Conservation (phyloP, 2,329 filamentous ascomycete species). For the Lasiodiplodia sp. region DNA sequence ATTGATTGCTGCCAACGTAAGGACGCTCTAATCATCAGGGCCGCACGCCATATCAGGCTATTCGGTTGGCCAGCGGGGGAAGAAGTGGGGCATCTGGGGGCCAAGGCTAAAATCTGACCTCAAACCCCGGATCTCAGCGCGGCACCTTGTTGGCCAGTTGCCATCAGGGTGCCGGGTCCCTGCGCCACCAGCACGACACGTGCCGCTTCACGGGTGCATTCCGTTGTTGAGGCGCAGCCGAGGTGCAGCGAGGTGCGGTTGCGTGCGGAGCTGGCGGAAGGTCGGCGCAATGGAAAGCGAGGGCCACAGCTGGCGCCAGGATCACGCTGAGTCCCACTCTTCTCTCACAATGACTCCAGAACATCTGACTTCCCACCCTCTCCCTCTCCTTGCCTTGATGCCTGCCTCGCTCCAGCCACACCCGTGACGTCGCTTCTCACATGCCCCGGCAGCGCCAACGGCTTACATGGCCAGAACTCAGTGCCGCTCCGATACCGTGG, state of each 20-base stretch:
- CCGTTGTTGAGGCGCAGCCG: slow-evolving; percentile 4
- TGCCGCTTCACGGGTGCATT: neutral
- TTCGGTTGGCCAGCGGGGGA: neutral
- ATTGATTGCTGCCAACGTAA: too few species aligned
- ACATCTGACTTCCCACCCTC: neutral
- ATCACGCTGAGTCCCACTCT: slow-evolving; percentile 11
- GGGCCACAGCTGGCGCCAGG: slow-evolving; percentile 1
- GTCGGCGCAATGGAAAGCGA: slow-evolving; percentile 1
- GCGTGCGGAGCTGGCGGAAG: neutral
- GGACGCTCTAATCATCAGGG: neutral
- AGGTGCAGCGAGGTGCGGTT: neutral
- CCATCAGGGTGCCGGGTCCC: slow-evolving; percentile 13
- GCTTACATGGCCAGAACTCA: neutral
- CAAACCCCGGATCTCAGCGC: neutral
- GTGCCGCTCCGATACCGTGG: neutral
- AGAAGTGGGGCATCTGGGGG: slow-evolving; percentile 9
- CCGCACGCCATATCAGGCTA: slow-evolving; percentile 23
- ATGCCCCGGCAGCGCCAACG: neutral
- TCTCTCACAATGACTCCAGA: neutral
- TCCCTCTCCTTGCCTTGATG: neutral
- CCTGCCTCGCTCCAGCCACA: too few species aligned
- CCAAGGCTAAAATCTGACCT: slow-evolving; percentile 9
- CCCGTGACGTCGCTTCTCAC: slow-evolving; percentile 3
- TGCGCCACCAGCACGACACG: neutral
- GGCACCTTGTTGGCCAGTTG: neutral